phyloP scores from a whole-genome alignment of 192 early-diverging fungal genomes.

The Diversispora epigaea region DNA sequence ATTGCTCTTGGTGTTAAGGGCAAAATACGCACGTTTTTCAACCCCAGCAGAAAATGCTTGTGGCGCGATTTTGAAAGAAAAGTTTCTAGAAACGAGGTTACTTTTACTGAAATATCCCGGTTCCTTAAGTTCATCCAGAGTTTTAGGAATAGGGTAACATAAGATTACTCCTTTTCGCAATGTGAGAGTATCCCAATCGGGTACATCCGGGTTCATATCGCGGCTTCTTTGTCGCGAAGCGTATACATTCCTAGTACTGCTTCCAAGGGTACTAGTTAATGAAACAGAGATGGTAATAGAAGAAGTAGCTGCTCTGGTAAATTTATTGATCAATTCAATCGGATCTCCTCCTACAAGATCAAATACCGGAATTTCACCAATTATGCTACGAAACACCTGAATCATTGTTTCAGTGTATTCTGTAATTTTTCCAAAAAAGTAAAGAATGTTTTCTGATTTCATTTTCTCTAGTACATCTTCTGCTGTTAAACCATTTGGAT shows the following conservation, averaged over 20 bases:
- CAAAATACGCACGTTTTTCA: conserved; percentile 24
- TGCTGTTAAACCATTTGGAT: conserved; percentile 29
- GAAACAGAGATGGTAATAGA: conserved; percentile 18
- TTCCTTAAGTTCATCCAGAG: conserved; percentile 9
- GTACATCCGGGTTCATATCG: conserved; percentile 1
- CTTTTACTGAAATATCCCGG: neutral
- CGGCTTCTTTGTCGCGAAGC: neutral
- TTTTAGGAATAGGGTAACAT: conserved; percentile 1
- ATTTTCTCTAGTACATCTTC: conserved; percentile 24
- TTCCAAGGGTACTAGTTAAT: conserved; percentile 18
- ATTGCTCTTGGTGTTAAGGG: neutral
- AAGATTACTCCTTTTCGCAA: neutral
- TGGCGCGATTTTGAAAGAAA: conserved; percentile 19
- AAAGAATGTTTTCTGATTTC: conserved; percentile 20
- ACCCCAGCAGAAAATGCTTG: conserved; percentile 1
- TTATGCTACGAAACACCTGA: conserved; percentile 24
- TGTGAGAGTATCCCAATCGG: neutral
- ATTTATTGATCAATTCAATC: conserved; percentile 13
- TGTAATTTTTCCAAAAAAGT: conserved; percentile 34
- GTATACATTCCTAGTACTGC: neutral
- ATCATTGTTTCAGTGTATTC: conserved; percentile 23
- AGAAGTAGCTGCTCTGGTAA: conserved; percentile 1
- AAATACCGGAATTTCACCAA: conserved; percentile 27
- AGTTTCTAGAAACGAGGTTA: conserved; percentile 6
- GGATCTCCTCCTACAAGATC: conserved; percentile 27